phyloP scores from a whole-genome alignment of 2,329 filamentous ascomycete species.

The Pezicula rhizophila region DNA sequence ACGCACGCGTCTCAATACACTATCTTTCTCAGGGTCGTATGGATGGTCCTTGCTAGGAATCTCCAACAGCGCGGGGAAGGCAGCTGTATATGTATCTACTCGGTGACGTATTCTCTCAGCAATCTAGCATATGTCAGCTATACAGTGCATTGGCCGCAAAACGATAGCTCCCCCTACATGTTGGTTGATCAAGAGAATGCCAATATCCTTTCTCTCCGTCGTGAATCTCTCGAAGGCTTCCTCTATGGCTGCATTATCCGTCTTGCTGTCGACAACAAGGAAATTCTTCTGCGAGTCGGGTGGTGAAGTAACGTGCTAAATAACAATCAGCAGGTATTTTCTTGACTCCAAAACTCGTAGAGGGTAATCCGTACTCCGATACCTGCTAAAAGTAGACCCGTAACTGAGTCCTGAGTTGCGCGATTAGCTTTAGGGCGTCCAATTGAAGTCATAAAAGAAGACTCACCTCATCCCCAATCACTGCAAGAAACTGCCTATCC shows the following conservation, averaged over 20 bases:
- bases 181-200: conserved; percentile 94
- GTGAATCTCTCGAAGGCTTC: conserved; percentile 86
- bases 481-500: conserved; percentile 92
- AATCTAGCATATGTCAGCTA: conserved; percentile 49
- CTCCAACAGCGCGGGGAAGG: conserved; percentile 93
- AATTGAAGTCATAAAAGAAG: not conserved
- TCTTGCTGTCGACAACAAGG: conserved; percentile 91
- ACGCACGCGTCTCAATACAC: conserved; percentile 82
- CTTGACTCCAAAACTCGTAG: not conserved
- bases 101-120: conserved; percentile 88
- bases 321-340: conserved; percentile 9
- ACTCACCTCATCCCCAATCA: conserved; percentile 90
- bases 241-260: conserved; percentile 82
- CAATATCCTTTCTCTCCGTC: conserved; percentile 88
- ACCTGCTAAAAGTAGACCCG: conserved; percentile 87
- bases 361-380: conserved; percentile 82
- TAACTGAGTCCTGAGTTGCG: conserved; percentile 78
- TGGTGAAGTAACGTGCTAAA: conserved; percentile 80
- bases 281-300: conserved; percentile 96
- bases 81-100: conserved; percentile 86
- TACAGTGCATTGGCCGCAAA: not conserved
- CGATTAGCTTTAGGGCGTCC: conserved; percentile 14
- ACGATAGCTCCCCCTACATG: conserved; percentile 56
- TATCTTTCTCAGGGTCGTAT: conserved; percentile 98
- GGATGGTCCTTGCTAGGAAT: conserved; percentile 99